Evolutionary conservation across 2,329 filamentous ascomycete genomes (phyloP).

Genomic region (Cercospora beticola): DNA sequence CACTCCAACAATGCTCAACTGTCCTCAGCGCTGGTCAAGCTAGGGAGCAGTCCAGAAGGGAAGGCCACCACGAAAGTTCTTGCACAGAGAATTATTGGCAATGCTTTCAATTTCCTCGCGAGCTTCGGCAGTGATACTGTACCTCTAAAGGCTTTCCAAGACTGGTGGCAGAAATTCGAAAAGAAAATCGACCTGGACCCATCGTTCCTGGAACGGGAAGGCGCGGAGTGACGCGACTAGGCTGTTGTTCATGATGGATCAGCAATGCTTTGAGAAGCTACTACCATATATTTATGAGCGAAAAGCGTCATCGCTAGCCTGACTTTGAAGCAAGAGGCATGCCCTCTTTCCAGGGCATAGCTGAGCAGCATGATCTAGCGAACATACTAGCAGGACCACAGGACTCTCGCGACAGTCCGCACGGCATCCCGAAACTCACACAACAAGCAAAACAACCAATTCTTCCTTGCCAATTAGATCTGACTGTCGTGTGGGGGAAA

Average conservation of each 20-base stretch:
- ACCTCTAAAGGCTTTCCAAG: constrained; percentile 89
- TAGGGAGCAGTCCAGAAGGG: constrained; percentile 21
- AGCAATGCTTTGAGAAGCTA: background rate
- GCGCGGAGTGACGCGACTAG: background rate
- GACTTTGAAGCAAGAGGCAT: background rate
- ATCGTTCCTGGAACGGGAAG: constrained; percentile 68
- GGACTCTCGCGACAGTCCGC: background rate
- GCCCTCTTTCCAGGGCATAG: background rate
- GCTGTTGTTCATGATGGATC: background rate
- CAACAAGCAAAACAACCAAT: background rate
- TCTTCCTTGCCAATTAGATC: background rate
- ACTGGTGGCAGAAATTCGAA: constrained; percentile 99
- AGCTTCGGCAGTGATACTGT: constrained; percentile 88
- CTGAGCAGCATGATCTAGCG: background rate
- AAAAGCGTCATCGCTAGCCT: background rate
- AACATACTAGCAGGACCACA: background rate
- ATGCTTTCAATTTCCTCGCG: constrained; percentile 94
- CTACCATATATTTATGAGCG: background rate
- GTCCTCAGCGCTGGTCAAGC: constrained; percentile 40
- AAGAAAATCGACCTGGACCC: constrained; percentile 80
- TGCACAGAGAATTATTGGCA: constrained; percentile 91
- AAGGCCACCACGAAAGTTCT: constrained; percentile 69
- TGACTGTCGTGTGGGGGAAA: background rate
- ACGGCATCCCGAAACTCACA: background rate
- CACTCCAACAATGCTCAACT: constrained; percentile 7